phyloP scores from a whole-genome alignment of 2,329 filamentous ascomycete genomes.

The Tolypocladium endophyticum region DNA sequence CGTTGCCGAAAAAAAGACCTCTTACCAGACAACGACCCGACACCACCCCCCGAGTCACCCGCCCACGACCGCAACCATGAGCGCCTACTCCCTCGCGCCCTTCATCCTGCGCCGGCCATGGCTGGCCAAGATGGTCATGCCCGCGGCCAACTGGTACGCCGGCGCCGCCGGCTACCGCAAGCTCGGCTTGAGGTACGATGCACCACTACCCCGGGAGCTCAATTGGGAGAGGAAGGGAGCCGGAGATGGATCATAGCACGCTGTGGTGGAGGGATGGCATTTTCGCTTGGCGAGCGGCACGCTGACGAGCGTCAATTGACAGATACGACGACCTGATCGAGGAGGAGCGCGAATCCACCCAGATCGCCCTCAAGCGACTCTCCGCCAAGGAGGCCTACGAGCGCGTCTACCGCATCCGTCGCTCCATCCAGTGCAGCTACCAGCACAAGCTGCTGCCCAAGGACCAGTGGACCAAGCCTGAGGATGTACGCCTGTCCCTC shows the following conservation, averaged over 20 bases:
- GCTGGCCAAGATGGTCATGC: slow-evolving; percentile 66
- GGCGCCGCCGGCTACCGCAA: slow-evolving; percentile 86
- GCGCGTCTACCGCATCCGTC: slow-evolving; percentile 92
- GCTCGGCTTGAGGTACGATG: slow-evolving; percentile 72
- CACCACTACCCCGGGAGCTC: background rate
- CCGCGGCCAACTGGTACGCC: slow-evolving; percentile 79
- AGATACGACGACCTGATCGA: slow-evolving; percentile 92
- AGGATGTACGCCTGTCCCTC: slow-evolving; percentile 28
- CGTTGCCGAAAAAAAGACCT: slow-evolving; percentile 8
- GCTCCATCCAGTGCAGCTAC: slow-evolving; percentile 71
- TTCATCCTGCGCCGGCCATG: slow-evolving; percentile 78
- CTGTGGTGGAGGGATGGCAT: background rate
- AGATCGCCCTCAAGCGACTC: slow-evolving; percentile 83
- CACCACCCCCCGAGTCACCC: background rate
- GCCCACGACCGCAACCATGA: slow-evolving; percentile 30
- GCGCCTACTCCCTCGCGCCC: slow-evolving; percentile 63
- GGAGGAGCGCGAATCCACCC: slow-evolving; percentile 82
- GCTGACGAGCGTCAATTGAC: slow-evolving; percentile 15
- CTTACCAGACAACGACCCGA: background rate
- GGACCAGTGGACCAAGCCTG: slow-evolving; percentile 48
- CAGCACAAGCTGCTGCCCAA: slow-evolving; percentile 55
- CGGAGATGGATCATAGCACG: background rate
- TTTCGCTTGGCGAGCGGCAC: background rate
- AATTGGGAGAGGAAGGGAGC: background rate
- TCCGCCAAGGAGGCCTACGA: slow-evolving; percentile 87